phyloP scores from a whole-genome alignment of 352 stramenopile species.

The Phytophthora pini region DNA sequence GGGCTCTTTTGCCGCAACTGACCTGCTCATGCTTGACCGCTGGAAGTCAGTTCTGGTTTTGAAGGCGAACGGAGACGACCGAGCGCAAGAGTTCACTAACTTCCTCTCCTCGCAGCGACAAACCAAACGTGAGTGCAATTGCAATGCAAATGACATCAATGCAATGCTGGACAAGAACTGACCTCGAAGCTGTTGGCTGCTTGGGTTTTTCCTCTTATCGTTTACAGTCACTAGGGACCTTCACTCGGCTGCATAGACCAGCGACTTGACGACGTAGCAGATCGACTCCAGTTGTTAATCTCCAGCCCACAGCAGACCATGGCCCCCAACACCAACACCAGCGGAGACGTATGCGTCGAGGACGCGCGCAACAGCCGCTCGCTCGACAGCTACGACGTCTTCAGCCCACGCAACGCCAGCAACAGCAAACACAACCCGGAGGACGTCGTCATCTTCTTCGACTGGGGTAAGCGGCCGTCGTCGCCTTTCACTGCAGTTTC shows the following conservation, averaged over 20 bases:
- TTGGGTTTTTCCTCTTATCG: conserved; percentile 11
- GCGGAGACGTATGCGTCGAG: conserved; percentile 71
- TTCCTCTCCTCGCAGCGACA: conserved; percentile 4
- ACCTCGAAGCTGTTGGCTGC: neutral
- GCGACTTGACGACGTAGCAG: conserved; percentile 22
- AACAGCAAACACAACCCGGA: conserved; percentile 53
- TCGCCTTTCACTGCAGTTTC: conserved; percentile 9
- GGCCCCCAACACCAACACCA: conserved; percentile 66
- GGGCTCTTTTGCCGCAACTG: conserved; percentile 19
- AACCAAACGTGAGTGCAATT: conserved; percentile 32
- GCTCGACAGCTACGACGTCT: conserved; percentile 65
- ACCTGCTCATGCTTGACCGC: conserved; percentile 7
- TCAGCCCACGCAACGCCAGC: conserved; percentile 28
- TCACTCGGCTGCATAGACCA: conserved; percentile 26
- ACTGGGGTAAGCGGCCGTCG: conserved; percentile 67
- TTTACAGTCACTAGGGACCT: conserved; percentile 32
- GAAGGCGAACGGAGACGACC: conserved; percentile 28
- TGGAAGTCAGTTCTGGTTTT: conserved; percentile 76
- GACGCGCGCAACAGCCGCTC: conserved; percentile 56
- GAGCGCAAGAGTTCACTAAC: neutral
- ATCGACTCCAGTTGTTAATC: conserved; percentile 6
- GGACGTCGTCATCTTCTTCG: conserved; percentile 84
- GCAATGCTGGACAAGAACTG: too few species aligned
- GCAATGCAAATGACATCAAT: neutral
- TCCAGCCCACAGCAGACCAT: conserved; percentile 28